These are phyloP conservation scores for Leucocoprinus birnbaumii DNA, from an alignment of 768 basidiomycete genomes.

Conservation along the genomic window DNA sequence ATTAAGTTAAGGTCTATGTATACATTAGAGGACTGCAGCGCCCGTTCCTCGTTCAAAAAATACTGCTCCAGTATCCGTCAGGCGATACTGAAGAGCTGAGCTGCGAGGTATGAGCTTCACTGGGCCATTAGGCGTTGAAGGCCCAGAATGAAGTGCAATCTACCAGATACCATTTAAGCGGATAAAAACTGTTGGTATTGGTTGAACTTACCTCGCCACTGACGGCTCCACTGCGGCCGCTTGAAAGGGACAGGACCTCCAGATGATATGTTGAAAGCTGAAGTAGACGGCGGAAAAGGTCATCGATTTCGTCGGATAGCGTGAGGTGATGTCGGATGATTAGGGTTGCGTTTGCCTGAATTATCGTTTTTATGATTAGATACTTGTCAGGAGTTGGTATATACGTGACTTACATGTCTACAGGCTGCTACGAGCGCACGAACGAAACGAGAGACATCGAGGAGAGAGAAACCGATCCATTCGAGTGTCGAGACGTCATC, in stretches of 20 bases:
- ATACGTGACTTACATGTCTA: conserved; percentile 41
- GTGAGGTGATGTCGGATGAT: conserved; percentile 65
- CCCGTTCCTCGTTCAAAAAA: conserved; percentile 78
- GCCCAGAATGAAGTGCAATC: conserved; percentile 64
- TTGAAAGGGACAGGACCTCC: conserved; percentile 68
- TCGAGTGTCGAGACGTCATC: conserved; percentile 68
- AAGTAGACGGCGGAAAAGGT: conserved; percentile 54
- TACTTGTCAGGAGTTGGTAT: not conserved
- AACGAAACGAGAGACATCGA: conserved; percentile 53
- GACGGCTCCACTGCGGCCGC: conserved; percentile 74
- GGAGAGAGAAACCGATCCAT: conserved; percentile 61
- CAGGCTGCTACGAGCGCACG: conserved; percentile 60
- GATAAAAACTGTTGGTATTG: not conserved
- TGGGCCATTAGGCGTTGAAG: conserved; percentile 25
- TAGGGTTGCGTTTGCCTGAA: conserved; percentile 50
- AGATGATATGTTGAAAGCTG: conserved; percentile 68
- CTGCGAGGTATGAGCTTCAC: conserved; percentile 47
- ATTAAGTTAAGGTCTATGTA: no score
- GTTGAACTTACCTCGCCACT: conserved; percentile 64
- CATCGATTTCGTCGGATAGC: conserved; percentile 53
- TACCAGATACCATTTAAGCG: conserved; percentile 19
- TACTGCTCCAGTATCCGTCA: conserved; percentile 60
- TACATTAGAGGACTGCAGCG: conserved; percentile 51
- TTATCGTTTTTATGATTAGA: not conserved
- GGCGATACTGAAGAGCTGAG: conserved; percentile 64